Percentiles rank a stretch among this genome's conserved stretches.
Evolutionary conservation across 805 yeast genomes (phyloP).

Genomic region (Wickerhamomyces bisporus): DNA sequence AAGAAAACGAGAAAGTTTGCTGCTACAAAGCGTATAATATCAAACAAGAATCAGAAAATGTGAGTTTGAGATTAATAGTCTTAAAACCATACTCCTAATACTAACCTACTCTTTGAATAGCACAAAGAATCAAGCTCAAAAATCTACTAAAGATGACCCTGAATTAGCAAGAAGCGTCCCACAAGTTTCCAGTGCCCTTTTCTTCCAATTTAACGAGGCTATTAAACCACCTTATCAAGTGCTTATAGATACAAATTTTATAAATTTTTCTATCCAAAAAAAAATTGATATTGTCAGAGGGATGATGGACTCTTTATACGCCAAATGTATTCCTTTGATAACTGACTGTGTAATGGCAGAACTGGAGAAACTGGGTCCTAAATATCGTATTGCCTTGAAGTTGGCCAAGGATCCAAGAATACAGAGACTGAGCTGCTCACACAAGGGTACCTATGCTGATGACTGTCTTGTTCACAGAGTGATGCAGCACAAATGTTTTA

Average conservation of each 20-base stretch:
- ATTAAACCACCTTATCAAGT: conserved; percentile 98
- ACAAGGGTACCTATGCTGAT: conserved; percentile 97
- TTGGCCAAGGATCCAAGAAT: conserved; percentile 93
- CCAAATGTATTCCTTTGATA: conserved; percentile 91
- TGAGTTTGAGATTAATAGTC: conserved; percentile 26
- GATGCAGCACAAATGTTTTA: conserved; percentile 92
- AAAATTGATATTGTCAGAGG: conserved; percentile 93
- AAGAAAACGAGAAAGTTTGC: conserved; percentile 96
- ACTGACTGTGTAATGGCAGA: conserved; percentile 99
- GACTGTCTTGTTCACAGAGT: conserved; percentile 93
- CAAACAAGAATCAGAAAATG: conserved; percentile 63
- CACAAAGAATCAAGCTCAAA: conserved; percentile 38
- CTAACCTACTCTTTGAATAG: conserved; percentile 15
- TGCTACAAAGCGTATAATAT: conserved; percentile 77
- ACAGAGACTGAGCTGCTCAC: conserved; percentile 80
- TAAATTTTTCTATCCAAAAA: conserved; percentile 93
- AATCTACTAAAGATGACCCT: conserved; percentile 53
- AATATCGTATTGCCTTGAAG: conserved; percentile 86
- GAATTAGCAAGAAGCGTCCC: conserved; percentile 76
- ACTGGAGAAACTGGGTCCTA: conserved; percentile 92
- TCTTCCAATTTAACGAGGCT: conserved; percentile 90
- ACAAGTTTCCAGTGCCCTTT: conserved; percentile 91
- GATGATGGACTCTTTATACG: conserved; percentile 92
- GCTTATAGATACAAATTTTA: conserved; percentile 91
- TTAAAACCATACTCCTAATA: not conserved